Evolutionary conservation across 208 protist species (phyloP).

Genomic region (Trypanosoma vivax): DNA sequence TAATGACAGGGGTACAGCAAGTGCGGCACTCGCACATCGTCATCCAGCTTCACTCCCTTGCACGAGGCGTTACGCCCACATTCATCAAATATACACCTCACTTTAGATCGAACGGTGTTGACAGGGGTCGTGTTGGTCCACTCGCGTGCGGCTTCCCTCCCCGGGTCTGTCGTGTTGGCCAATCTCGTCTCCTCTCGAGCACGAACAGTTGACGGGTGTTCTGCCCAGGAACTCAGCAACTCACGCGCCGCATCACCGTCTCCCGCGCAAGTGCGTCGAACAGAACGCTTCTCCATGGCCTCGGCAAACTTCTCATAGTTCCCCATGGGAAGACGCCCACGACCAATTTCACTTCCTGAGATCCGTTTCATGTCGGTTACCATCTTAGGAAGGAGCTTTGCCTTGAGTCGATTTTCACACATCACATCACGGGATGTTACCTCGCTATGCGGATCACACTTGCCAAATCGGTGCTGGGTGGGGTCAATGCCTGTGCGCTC

Average conservation of each 20-base stretch:
- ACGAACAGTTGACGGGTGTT: slow-evolving; percentile 9
- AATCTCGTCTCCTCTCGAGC: background rate
- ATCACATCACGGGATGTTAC: slow-evolving; percentile 7
- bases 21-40: slow-evolving; percentile 62
- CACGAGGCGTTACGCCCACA: background rate
- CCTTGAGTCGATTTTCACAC: slow-evolving; percentile 13
- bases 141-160: background rate
- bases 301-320: slow-evolving; percentile 30
- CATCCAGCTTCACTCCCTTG: slow-evolving; percentile 28
- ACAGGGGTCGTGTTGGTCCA: background rate
- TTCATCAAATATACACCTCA: slow-evolving; percentile 15
- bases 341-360: slow-evolving; percentile 40
- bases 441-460: slow-evolving; percentile 12
- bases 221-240: slow-evolving; percentile 56
- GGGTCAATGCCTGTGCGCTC: slow-evolving; percentile 61
- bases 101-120: slow-evolving; percentile 1
- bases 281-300: slow-evolving; percentile 18
- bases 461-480: slow-evolving; percentile 64
- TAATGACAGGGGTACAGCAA: slow-evolving; percentile 82
- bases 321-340: slow-evolving; percentile 47
- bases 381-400: slow-evolving; percentile 52
- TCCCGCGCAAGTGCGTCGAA: slow-evolving; percentile 26
- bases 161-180: background rate
- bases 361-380: slow-evolving; percentile 53
- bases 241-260: slow-evolving; percentile 37